A percentile compares a stretch with the other conserved stretches of the same genome.
Evolutionary conservation across 495 filamentous ascomycete species (phyloP).

Genomic region (Glarea lozoyensis): DNA sequence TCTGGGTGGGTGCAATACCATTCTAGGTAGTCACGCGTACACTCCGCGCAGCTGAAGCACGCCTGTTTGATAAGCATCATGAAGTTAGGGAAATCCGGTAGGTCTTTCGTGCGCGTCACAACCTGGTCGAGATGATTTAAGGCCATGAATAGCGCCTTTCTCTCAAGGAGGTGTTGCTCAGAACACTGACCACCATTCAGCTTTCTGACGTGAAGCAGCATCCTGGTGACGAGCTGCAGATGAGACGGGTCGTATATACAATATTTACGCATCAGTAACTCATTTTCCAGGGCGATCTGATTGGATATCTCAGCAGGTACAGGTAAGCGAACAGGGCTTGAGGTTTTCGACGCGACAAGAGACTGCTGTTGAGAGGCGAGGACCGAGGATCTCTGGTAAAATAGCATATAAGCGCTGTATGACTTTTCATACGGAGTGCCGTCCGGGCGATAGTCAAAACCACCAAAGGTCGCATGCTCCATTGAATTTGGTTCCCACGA

Average conservation of each 20-base stretch:
- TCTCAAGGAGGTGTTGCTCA: constrained; percentile 45
- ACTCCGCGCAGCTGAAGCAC: constrained; percentile 44
- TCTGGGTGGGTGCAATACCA: constrained; percentile 52
- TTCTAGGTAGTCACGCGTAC: constrained; percentile 48
- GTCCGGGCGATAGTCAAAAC: constrained; percentile 44
- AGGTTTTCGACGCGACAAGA: constrained; percentile 21
- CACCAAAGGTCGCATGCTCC: constrained; percentile 72
- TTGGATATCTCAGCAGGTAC: constrained; percentile 47
- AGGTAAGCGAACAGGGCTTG: constrained; percentile 44
- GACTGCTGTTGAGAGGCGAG: constrained; percentile 41
- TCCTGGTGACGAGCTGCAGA: constrained; percentile 51
- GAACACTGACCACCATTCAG: constrained; percentile 34
- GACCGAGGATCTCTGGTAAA: constrained; percentile 77
- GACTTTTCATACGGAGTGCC: constrained; percentile 49
- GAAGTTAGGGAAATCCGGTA: constrained; percentile 50
- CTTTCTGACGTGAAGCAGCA: constrained; percentile 41
- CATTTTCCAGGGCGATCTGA: constrained; percentile 64
- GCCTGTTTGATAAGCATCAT: constrained; percentile 42
- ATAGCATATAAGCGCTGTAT: constrained; percentile 94
- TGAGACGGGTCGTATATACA: constrained; percentile 74
- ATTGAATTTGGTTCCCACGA: constrained; percentile 67
- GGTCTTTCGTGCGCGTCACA: constrained; percentile 63
- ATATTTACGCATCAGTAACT: constrained; percentile 61
- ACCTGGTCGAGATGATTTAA: constrained; percentile 73
- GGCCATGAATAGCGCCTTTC: constrained; percentile 52